These are phyloP conservation scores for Fusarium transvaalense DNA, from an alignment of 2,329 filamentous ascomycete species.

Conservation along the genomic window DNA sequence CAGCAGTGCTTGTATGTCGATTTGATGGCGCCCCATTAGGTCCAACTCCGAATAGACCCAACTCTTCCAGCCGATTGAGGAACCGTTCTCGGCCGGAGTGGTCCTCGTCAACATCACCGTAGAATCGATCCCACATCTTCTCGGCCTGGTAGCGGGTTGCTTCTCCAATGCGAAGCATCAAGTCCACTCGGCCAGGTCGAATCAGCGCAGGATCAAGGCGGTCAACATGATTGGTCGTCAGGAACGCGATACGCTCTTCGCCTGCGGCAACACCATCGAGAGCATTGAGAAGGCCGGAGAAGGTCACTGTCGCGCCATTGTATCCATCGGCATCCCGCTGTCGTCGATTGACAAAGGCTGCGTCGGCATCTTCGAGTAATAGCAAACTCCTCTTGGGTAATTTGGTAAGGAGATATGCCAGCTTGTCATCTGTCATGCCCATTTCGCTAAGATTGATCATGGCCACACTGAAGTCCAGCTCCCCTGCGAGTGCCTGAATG, in stretches of 20 bases:
- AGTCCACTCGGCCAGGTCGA: slow-evolving; percentile 90
- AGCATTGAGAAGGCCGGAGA: slow-evolving; percentile 88
- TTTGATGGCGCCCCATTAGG: slow-evolving; percentile 61
- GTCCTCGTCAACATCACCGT: slow-evolving; percentile 80
- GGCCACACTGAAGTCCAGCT: slow-evolving; percentile 91
- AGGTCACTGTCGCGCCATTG: slow-evolving; percentile 88
- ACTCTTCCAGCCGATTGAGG: slow-evolving; percentile 73
- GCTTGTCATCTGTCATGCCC: slow-evolving; percentile 88
- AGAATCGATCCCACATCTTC: slow-evolving; percentile 95
- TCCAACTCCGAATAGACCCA: slow-evolving; percentile 76
- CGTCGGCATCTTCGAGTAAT: slow-evolving; percentile 90
- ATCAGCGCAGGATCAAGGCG: slow-evolving; percentile 90
- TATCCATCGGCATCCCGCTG: slow-evolving; percentile 86
- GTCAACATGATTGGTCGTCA: slow-evolving; percentile 95
- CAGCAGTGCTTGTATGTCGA: slow-evolving; percentile 82
- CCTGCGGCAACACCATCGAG: slow-evolving; percentile 93
- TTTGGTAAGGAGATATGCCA: slow-evolving; percentile 88
- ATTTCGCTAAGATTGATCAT: slow-evolving; percentile 92
- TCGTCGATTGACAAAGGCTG: slow-evolving; percentile 86
- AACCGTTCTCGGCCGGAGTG: slow-evolving; percentile 76
- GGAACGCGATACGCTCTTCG: slow-evolving; percentile 92
- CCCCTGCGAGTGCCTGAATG: slow-evolving; percentile 93
- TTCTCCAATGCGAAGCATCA: slow-evolving; percentile 91
- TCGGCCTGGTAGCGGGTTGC: slow-evolving; percentile 87
- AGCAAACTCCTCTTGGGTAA: slow-evolving; percentile 86